phyloP scores from a whole-genome alignment of 1,284 basidiomycete genomes.

The Puccinia coronata region DNA sequence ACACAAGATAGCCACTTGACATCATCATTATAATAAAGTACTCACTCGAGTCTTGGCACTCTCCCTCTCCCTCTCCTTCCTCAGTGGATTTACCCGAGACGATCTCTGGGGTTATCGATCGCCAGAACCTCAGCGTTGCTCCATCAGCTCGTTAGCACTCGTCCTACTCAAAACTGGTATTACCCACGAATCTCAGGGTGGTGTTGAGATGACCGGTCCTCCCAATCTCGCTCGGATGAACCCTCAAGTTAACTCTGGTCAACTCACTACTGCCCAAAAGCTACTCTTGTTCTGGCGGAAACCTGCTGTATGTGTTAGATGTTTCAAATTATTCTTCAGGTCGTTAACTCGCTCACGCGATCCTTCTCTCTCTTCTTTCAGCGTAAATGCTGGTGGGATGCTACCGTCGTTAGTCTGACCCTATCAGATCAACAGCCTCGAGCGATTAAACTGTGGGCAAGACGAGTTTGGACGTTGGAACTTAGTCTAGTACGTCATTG shows the following conservation, averaged over 20 bases:
- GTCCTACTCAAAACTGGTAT: slow-evolving; percentile 97
- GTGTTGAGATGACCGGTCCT: slow-evolving; percentile 54
- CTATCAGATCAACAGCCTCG: slow-evolving; percentile 63
- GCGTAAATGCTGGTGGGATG: slow-evolving; percentile 99
- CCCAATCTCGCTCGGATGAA: slow-evolving; percentile 59
- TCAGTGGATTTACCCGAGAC: slow-evolving; percentile 88
- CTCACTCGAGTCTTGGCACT: too few species aligned
- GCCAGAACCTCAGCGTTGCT: slow-evolving; percentile 89
- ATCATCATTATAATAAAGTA: slow-evolving; percentile 1
- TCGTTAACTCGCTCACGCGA: background rate
- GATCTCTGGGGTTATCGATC: slow-evolving; percentile 98
- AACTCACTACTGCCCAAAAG: slow-evolving; percentile 97
- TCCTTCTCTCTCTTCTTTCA: slow-evolving; percentile 57
- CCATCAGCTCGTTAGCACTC: slow-evolving; percentile 95
- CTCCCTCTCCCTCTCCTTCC: background rate
- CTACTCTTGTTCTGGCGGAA: slow-evolving; percentile 97
- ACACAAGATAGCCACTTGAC: background rate
- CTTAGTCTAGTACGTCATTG: slow-evolving; percentile 76
- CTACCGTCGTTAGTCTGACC: slow-evolving; percentile 81
- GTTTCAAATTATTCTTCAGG: background rate
- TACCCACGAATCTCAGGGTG: slow-evolving; percentile 65
- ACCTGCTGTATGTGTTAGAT: slow-evolving; percentile 73
- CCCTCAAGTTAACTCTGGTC: slow-evolving; percentile 77
- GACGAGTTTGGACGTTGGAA: slow-evolving; percentile 98
- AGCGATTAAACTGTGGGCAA: slow-evolving; percentile 87